Base-by-base conservation (phyloP, 805 yeast genomes). In the Zygoascus biomembranicola region DNA sequence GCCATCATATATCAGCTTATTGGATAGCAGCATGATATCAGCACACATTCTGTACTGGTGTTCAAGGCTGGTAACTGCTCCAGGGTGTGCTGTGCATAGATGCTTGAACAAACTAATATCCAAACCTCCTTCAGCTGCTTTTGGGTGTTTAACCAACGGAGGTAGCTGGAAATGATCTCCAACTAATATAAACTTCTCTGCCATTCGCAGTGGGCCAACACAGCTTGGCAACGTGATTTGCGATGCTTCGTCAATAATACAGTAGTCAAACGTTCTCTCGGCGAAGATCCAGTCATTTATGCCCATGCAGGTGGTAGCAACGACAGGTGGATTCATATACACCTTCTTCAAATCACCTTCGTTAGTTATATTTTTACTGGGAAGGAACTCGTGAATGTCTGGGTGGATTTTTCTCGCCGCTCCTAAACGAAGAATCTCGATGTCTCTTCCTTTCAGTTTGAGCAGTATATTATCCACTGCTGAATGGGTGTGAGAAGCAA, bases 111-210 rank as follows among this genome's bases (percentile, higher is more conserved):
- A 70, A 0, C 97, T 89, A 41, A 76, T 76, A 39, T 86, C 86
- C 9, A 94, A 69, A 0, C 90, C 90, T 0, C 77, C 81, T 11
- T 61, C 60, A 52, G 75, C 75, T 0, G 97, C 96, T 18, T 76
- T 77, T 0, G 82, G 77, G 60, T 81, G 81, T 26, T 78, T 75
- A 0, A 94, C 90, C 50, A 94, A 72, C 0, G 99, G 99, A 2
- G 97, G 95, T 26, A 94, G 73, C 67, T 94, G 99, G 59, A 78
- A 81, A 66, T 94, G 98, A 66, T 94, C 99, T 9, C 99, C 99
- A n/a, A 94, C 97, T 56, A 94, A 75, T 1, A 94, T 77, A 65
- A 92, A 94, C 66, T 79, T 86, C 46, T 85, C 84, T 35, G 90
- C 84, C 58, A 78, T 79, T 32, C 90, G 69, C 47, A 94, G 67